Evolutionary conservation across 139 green algal genomes (phyloP).

Genomic region (Tetradesmus obliquus): DNA sequence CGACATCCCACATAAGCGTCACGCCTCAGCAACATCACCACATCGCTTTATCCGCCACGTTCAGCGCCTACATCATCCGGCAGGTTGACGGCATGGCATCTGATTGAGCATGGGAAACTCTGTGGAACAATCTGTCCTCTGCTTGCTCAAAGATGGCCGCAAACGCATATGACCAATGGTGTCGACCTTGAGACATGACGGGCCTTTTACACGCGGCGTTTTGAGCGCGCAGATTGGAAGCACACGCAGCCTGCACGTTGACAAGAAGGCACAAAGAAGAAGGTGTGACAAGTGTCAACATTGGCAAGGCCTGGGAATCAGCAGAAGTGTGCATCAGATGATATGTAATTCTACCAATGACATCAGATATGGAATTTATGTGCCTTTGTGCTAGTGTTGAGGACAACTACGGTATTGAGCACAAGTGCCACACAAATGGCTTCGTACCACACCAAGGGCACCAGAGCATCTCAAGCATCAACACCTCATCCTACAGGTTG

Average conservation of each 20-base stretch:
- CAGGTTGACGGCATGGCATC: too few relatives aligned
- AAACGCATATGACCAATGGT: too few relatives aligned
- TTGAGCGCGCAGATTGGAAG: constrained; percentile 30
- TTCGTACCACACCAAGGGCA: background rate
- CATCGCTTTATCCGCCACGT: too few relatives aligned
- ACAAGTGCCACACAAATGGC: background rate
- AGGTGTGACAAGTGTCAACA: too few relatives aligned
- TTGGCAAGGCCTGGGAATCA: background rate
- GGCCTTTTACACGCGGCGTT: background rate
- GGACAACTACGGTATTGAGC: background rate
- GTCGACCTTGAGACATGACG: background rate
- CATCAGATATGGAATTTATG: background rate
- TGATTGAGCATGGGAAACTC: too few relatives aligned
- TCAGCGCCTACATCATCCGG: too few relatives aligned
- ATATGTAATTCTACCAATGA: too few relatives aligned
- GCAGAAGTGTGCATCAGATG: background rate
- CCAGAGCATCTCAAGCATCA: background rate
- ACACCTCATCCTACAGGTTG: background rate
- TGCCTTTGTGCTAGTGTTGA: background rate
- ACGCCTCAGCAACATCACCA: too few relatives aligned
- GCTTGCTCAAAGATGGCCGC: too few relatives aligned
- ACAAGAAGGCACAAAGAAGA: background rate
- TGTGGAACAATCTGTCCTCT: too few relatives aligned
- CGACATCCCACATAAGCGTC: too few relatives aligned
- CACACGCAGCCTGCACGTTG: constrained; percentile 10